phyloP scores from a whole-genome alignment of 176 grass and related monocot genomes.

The Areca catechu region DNA sequence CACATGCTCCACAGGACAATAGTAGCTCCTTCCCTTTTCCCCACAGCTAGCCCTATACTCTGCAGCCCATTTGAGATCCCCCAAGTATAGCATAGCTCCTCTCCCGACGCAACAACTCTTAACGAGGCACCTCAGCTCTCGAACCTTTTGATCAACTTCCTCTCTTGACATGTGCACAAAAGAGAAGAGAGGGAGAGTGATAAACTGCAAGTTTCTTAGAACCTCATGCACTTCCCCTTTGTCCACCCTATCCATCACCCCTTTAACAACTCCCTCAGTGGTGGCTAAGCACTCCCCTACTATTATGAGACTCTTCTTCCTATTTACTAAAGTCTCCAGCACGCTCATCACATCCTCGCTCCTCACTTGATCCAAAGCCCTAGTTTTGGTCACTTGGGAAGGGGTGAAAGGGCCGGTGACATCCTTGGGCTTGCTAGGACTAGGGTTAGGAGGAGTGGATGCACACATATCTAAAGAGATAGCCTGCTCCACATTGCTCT shows the following conservation, averaged over 20 bases:
- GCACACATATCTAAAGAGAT: constrained; percentile 30
- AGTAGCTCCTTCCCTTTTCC: constrained; percentile 29
- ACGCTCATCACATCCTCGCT: constrained; percentile 16
- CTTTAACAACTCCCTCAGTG: constrained; percentile 37
- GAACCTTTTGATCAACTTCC: constrained; percentile 57
- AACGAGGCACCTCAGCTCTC: constrained; percentile 53
- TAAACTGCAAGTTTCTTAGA: constrained; percentile 42
- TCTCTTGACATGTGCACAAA: constrained; percentile 47
- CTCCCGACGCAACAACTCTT: constrained; percentile 19
- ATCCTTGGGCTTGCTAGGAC: too few relatives aligned
- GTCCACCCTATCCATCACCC: constrained; percentile 47
- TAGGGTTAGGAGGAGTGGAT: constrained; percentile 4
- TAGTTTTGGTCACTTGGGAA: too few relatives aligned
- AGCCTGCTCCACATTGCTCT: constrained; percentile 81
- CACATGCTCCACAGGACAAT: constrained; percentile 68
- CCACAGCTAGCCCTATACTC: constrained; percentile 48
- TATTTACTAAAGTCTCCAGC: constrained; percentile 44
- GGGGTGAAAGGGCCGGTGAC: too few relatives aligned
- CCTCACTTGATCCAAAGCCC: too few relatives aligned
- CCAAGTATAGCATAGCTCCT: constrained; percentile 34
- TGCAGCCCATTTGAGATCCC: constrained; percentile 66
- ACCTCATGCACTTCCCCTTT: constrained; percentile 40
- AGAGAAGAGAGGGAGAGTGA: constrained; percentile 53
- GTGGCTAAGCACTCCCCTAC: constrained; percentile 49
- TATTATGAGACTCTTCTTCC: constrained; percentile 51